phyloP scores from a whole-genome alignment of 176 grass and related monocot genomes.

The Oryza meridionalis region DNA sequence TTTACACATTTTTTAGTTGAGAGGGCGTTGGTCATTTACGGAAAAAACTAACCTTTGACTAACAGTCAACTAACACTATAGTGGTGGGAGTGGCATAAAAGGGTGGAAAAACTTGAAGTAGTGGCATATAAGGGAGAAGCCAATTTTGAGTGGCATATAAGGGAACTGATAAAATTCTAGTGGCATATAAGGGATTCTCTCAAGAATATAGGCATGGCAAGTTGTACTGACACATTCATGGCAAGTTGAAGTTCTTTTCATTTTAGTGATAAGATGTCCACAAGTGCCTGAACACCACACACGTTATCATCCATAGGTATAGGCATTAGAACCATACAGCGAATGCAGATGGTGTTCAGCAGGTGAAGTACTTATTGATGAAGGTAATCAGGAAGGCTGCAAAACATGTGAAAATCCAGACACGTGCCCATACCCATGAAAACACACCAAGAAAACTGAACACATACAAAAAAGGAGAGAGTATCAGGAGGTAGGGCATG shows the following conservation, averaged over 20 bases:
- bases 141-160: too few relatives aligned
- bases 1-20: too few relatives aligned
- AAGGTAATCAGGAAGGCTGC: background rate
- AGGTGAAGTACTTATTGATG: background rate
- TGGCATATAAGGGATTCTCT: too few relatives aligned
- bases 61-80: too few relatives aligned
- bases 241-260: background rate
- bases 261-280: background rate
- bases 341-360: background rate
- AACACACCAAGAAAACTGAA: background rate
- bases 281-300: background rate
- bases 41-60: too few relatives aligned
- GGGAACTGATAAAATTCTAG: too few relatives aligned
- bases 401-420: background rate
- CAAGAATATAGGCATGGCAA: too few relatives aligned
- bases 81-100: too few relatives aligned
- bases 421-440: background rate
- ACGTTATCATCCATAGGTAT: background rate
- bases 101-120: too few relatives aligned
- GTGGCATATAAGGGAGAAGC: too few relatives aligned
- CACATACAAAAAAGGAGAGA: background rate
- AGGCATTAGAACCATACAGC: background rate
- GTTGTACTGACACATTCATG: background rate
- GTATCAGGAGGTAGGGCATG: slow-evolving; percentile 23
- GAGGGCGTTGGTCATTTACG: too few relatives aligned